A percentile compares a stretch with the other conserved stretches of the same genome.
Evolutionary conservation across 2,329 filamentous ascomycete genomes (phyloP).

Genomic region (Proliferodiscus dingleyae): DNA sequence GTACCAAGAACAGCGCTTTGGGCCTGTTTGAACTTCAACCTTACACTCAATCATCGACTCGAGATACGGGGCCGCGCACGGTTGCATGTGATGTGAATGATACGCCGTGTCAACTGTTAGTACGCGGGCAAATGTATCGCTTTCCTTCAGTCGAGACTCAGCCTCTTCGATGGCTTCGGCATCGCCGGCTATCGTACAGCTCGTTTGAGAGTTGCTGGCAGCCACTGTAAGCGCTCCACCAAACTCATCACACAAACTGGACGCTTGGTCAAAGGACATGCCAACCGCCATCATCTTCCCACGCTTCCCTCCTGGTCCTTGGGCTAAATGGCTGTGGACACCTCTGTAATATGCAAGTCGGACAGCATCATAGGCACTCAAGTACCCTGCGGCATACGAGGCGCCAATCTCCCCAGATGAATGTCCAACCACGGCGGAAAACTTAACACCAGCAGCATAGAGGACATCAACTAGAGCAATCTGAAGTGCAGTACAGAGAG

Average conservation of each 20-base stretch:
- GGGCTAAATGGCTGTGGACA: not conserved
- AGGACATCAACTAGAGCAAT: slow-evolving; percentile 39
- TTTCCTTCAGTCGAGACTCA: slow-evolving; percentile 1
- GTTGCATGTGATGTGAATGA: slow-evolving; percentile 25
- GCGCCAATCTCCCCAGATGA: slow-evolving; percentile 25
- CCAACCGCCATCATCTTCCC: slow-evolving; percentile 12
- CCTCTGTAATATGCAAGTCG: slow-evolving; percentile 12
- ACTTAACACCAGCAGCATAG: slow-evolving; percentile 35
- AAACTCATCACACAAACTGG: not conserved
- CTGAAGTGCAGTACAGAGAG: slow-evolving; percentile 42
- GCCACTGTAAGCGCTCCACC: slow-evolving; percentile 20
- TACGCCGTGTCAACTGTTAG: slow-evolving; percentile 25
- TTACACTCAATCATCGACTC: slow-evolving; percentile 9
- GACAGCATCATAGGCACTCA: slow-evolving; percentile 30
- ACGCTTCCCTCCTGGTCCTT: not conserved
- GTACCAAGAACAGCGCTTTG: slow-evolving; percentile 36
- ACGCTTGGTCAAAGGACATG: slow-evolving; percentile 4
- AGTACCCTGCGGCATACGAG: slow-evolving; percentile 35
- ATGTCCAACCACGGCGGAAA: slow-evolving; percentile 37
- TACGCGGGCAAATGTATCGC: slow-evolving; percentile 14
- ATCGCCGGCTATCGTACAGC: slow-evolving; percentile 17
- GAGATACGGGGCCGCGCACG: slow-evolving; percentile 14
- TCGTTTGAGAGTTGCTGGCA: slow-evolving; percentile 17
- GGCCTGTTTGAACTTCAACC: slow-evolving; percentile 15
- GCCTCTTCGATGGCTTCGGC: slow-evolving; percentile 13